phyloP scores from a whole-genome alignment of 106 monocot species.

The Chionographis japonica region DNA sequence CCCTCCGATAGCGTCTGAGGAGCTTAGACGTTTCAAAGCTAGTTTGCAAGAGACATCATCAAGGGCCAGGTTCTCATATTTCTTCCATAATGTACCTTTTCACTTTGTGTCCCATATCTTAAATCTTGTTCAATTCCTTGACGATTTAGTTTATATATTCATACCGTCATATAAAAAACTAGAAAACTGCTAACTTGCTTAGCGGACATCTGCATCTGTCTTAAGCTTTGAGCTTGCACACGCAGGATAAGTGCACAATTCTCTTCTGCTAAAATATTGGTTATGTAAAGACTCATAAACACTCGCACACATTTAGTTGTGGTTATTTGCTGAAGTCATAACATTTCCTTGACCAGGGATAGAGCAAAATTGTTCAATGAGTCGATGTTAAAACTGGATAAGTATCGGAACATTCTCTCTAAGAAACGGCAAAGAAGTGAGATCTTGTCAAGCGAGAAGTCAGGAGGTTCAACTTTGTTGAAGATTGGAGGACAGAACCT shows the following conservation, averaged over 20 bases:
- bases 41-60: constrained; percentile 32
- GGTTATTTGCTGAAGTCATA: constrained; percentile 13
- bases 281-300: background rate
- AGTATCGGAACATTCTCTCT: constrained; percentile 44
- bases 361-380: constrained; percentile 61
- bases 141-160: too few species aligned
- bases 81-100: background rate
- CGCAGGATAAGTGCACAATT: background rate
- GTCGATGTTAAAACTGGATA: constrained; percentile 59
- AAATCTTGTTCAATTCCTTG: too few species aligned
- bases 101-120: background rate
- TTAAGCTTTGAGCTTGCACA: too few species aligned
- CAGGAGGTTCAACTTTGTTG: constrained; percentile 32
- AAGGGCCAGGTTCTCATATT: constrained; percentile 44
- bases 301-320: background rate
- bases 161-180: too few species aligned
- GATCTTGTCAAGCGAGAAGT: constrained; percentile 41
- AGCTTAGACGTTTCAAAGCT: constrained; percentile 62
- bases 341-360: constrained; percentile 47
- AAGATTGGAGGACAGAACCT: constrained; percentile 54
- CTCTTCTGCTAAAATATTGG: background rate
- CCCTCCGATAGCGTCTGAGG: constrained; percentile 47
- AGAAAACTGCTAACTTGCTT: too few species aligned
- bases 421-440: constrained; percentile 66
- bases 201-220: too few species aligned